phyloP scores from a whole-genome alignment of 768 basidiomycete genomes.

The Leccinum longicurvipes region DNA sequence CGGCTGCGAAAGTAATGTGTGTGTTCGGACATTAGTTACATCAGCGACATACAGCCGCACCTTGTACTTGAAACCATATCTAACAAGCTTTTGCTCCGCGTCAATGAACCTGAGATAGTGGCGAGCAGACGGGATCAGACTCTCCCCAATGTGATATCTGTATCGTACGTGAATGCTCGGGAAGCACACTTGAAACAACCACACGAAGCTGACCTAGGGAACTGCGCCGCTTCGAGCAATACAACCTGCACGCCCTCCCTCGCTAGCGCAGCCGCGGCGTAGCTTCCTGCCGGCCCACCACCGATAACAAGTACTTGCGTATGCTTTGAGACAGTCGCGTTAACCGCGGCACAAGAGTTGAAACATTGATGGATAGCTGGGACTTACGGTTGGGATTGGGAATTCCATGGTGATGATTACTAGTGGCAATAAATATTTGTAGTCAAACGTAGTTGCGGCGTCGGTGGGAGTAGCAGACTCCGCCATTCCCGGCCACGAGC shows the following conservation, averaged over 20 bases:
- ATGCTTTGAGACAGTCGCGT: slow-evolving; percentile 14
- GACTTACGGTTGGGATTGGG: slow-evolving; percentile 24
- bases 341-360: neutral
- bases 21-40: neutral
- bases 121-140: slow-evolving; percentile 47
- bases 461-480: neutral
- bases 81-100: slow-evolving; percentile 41
- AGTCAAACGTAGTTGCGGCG: neutral
- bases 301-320: slow-evolving; percentile 46
- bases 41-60: slow-evolving; percentile 22
- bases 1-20: slow-evolving; percentile 36
- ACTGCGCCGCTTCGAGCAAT: slow-evolving; percentile 51
- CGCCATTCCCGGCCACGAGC: neutral
- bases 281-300: slow-evolving; percentile 59
- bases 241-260: slow-evolving; percentile 59
- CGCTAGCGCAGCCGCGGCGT: slow-evolving; percentile 51
- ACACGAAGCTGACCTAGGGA: slow-evolving; percentile 43
- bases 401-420: slow-evolving; percentile 4
- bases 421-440: neutral
- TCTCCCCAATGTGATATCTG: slow-evolving; percentile 50
- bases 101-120: slow-evolving; percentile 52
- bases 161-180: neutral
- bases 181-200: no score
- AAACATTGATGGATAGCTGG: neutral
- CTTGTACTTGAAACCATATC: slow-evolving; percentile 47